These are phyloP conservation scores for Lactarius deliciosus DNA, from an alignment of 768 basidiomycete genomes.

Conservation along the genomic window DNA sequence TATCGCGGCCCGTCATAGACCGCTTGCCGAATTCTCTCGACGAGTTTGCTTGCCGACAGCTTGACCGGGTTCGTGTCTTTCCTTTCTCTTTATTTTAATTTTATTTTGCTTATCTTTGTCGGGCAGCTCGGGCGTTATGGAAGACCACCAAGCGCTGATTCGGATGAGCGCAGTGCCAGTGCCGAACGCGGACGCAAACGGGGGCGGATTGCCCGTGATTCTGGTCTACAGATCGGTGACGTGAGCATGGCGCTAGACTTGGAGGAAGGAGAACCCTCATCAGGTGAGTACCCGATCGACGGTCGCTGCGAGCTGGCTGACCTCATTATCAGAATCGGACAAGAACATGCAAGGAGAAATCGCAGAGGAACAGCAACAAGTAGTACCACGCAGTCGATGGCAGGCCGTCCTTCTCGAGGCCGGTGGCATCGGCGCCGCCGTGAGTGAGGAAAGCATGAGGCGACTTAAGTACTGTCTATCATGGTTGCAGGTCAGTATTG, in stretches of 20 bases:
- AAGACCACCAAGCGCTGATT: slow-evolving; percentile 17
- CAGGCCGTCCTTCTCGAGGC: slow-evolving; percentile 83
- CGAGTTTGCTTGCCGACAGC: slow-evolving; percentile 85
- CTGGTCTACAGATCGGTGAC: slow-evolving; percentile 25
- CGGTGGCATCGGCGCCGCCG: slow-evolving; percentile 81
- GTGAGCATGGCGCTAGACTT: slow-evolving; percentile 25
- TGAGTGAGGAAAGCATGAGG: slow-evolving; percentile 90
- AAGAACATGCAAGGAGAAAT: slow-evolving; percentile 5
- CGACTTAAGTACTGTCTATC: slow-evolving; percentile 81
- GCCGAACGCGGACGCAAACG: slow-evolving; percentile 19
- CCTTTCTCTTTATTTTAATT: not conserved
- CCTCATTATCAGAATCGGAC: slow-evolving; percentile 14
- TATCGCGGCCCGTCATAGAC: slow-evolving; percentile 80
- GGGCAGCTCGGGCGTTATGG: slow-evolving; percentile 26
- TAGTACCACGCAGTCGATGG: slow-evolving; percentile 78
- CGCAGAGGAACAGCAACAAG: slow-evolving; percentile 46
- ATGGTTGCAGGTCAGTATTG: slow-evolving; percentile 72
- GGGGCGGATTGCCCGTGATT: slow-evolving; percentile 21
- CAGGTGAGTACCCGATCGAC: not conserved
- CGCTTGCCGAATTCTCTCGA: slow-evolving; percentile 75
- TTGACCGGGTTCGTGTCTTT: slow-evolving; percentile 65
- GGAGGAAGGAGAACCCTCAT: slow-evolving; percentile 18
- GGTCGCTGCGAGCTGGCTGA: slow-evolving; percentile 7
- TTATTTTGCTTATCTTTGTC: slow-evolving; percentile 5
- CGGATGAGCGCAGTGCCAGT: slow-evolving; percentile 19